A percentile compares a stretch with the other conserved stretches of the same genome.
Conservation (phyloP, 169 alveolate genomes). For the Amoebophrya sp. region DNA sequence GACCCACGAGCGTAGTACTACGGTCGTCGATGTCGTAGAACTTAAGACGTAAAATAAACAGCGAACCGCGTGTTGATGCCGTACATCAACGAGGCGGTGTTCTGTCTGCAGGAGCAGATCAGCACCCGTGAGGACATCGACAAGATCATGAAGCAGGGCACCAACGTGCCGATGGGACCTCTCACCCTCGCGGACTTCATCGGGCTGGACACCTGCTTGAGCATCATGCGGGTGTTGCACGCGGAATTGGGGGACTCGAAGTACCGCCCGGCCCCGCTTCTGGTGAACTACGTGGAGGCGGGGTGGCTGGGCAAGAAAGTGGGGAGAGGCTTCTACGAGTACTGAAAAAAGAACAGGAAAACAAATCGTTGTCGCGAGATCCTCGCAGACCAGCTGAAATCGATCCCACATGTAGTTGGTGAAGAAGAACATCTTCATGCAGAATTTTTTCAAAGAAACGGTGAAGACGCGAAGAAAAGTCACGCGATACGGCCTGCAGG, state of each 20-base stretch:
- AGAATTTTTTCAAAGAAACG: no score
- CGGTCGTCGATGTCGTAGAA: no score
- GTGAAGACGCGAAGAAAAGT: no score
- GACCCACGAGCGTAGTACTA: no score
- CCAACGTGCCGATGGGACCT: constrained; percentile 85
- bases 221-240: constrained; percentile 58
- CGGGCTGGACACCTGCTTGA: constrained; percentile 69
- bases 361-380: no score
- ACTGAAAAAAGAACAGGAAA: constrained; percentile 26
- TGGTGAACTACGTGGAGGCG: constrained; percentile 70
- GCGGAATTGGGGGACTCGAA: constrained; percentile 70
- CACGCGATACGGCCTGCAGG: no score
- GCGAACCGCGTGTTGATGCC: constrained; percentile 74
- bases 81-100: constrained; percentile 64
- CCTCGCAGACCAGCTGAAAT: no score
- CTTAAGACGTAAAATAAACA: background rate
- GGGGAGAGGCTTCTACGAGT: constrained; percentile 72
- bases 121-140: constrained; percentile 64
- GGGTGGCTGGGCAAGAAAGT: constrained; percentile 72
- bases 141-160: constrained; percentile 67
- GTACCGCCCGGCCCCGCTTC: constrained; percentile 72
- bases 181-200: constrained; percentile 75
- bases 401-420: no score
- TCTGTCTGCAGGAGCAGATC: constrained; percentile 50
- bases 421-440: no score